These are phyloP conservation scores for Aspergillus kassunensis DNA, from an alignment of 495 filamentous ascomycete species.

Conservation along the genomic window DNA sequence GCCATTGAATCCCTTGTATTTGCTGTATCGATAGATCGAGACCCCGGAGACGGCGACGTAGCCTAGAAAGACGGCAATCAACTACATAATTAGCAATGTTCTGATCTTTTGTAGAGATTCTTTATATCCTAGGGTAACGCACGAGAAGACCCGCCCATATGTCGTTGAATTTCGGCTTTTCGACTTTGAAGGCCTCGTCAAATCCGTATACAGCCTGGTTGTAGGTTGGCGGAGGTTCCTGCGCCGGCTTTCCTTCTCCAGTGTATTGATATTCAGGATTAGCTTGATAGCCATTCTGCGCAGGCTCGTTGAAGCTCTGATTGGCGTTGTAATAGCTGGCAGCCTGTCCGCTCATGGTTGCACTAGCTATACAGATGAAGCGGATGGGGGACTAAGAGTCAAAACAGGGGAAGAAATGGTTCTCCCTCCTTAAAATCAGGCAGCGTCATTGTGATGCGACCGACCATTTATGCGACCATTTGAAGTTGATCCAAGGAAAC, in stretches of 20 bases:
- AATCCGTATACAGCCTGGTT: slow-evolving; percentile 45
- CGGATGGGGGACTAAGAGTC: background rate
- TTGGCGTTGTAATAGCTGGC: slow-evolving; percentile 37
- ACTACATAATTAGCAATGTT: slow-evolving; percentile 41
- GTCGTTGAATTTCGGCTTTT: slow-evolving; percentile 84
- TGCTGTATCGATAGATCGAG: slow-evolving; percentile 69
- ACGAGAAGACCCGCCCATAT: slow-evolving; percentile 80
- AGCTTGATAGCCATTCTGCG: slow-evolving; percentile 10
- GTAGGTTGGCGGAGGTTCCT: slow-evolving; percentile 31
- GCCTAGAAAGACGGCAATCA: slow-evolving; percentile 69
- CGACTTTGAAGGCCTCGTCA: slow-evolving; percentile 73
- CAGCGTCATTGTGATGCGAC: slow-evolving; percentile 13
- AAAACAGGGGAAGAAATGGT: background rate
- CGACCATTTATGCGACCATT: background rate
- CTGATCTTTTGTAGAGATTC: background rate
- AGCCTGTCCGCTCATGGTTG: slow-evolving; percentile 42
- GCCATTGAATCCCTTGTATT: slow-evolving; percentile 62
- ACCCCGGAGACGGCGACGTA: slow-evolving; percentile 76
- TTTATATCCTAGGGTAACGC: no score
- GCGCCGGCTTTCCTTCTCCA: slow-evolving; percentile 24
- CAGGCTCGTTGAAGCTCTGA: slow-evolving; percentile 23
- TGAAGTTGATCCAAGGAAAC: background rate
- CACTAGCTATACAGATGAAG: slow-evolving; percentile 2
- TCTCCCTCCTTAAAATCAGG: background rate
- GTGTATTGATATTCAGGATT: slow-evolving; percentile 17